Percentiles rank a stretch among this genome's conserved stretches.
These are phyloP conservation scores for Lolium multiflorum DNA, from an alignment of 176 grass and related monocot genomes.

Conservation along the genomic window DNA sequence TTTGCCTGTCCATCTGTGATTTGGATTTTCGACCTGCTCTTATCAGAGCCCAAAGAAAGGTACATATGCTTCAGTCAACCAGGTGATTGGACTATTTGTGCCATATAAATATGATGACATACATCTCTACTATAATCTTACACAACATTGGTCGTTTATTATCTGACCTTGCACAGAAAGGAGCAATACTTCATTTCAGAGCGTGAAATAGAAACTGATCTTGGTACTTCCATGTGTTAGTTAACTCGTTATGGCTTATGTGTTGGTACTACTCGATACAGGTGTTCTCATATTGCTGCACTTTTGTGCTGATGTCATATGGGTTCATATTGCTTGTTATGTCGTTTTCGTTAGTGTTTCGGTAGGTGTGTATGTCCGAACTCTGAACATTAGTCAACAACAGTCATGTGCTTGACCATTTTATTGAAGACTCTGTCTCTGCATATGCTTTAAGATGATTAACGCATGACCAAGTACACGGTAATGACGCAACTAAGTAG, in stretches of 20 bases:
- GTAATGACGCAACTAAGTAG: background rate
- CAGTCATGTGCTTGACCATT: conserved; percentile 1
- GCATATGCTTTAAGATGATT: background rate
- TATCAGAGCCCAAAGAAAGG: background rate
- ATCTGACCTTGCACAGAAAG: background rate
- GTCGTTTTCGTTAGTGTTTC: conserved; percentile 6
- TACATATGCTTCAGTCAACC: background rate
- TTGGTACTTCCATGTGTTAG: background rate
- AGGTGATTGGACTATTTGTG: too few relatives aligned
- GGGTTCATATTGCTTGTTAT: conserved; percentile 2
- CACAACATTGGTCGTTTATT: background rate
- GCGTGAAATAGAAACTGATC: background rate
- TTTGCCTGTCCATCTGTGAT: background rate
- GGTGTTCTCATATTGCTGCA: too few relatives aligned
- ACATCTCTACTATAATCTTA: background rate
- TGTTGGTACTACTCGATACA: background rate
- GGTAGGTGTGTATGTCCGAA: background rate
- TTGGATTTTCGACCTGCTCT: background rate
- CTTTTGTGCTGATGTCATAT: background rate
- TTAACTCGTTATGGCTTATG: background rate
- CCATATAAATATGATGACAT: background rate
- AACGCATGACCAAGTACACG: background rate
- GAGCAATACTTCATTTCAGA: background rate
- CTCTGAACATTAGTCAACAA: background rate
- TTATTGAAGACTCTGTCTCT: conserved; percentile 22